Evolutionary conservation across 495 filamentous ascomycete species (phyloP), one percentile per base, ranked within the genome.

Genomic region (Oleoguttula mirabilis): DNA sequence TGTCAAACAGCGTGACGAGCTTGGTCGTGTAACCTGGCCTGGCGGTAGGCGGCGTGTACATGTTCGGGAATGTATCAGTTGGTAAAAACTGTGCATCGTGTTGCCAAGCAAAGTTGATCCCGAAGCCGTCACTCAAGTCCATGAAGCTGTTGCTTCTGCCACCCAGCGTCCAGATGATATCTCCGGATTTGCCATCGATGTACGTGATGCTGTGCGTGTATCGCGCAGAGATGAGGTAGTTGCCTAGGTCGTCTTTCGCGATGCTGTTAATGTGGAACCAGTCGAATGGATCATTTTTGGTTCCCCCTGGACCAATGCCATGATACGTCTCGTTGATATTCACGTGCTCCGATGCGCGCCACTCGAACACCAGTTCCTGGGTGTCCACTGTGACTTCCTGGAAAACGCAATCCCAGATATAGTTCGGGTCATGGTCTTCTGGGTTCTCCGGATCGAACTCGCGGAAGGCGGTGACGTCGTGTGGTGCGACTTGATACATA

Each of bases 321-420:
- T 34, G 31, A 31, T 52, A 56, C 1, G 54, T 39, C 10, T 61
- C 62, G 34, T 23, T 28, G 10, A 58, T 23, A n/a, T 35, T 41
- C 21, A 59, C 52, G 36, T 65, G 60, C 7, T 66, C 56, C 1
- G 55, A 60, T 15, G 58, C 60, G 12, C 59, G 55, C 65, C 64
- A 68, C 34, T 55, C 41, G 42, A 65, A 68, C 21, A 65, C 14
- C 2, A 57, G 42, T 1, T 50, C 30, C 14, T 45, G 45, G 25
- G 43, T 55, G 21, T 43, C 41, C 21, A 59, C 44, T 25, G 53
- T 35, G 20, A 59, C 42, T 21, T 55, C 55, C 33, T 57, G 56
- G 35, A 59, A 57, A 11, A 59, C 2, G 19, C 44, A 43, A 19
- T 57, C 51, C 41, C 40, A 37, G 16, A 59, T 48, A 23, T 31